Evolutionary conservation across 805 yeast species (phyloP).

Genomic region (Geotrichum ghanense): DNA sequence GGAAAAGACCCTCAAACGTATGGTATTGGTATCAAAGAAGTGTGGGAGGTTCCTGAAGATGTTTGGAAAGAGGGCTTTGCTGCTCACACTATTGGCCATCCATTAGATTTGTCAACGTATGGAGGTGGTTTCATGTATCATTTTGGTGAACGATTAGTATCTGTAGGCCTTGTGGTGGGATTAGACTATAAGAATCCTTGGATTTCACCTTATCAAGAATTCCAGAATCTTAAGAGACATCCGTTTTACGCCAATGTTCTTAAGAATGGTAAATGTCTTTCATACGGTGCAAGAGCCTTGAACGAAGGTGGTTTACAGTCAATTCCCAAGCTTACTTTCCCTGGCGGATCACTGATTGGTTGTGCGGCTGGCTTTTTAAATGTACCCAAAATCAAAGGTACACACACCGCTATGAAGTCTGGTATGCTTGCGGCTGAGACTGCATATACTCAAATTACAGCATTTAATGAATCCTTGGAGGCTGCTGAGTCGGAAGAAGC

Average conservation of each 20-base stretch:
- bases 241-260: slow-evolving; percentile 67
- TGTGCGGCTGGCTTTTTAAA: slow-evolving; percentile 95
- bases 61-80: slow-evolving; percentile 73
- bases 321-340: slow-evolving; percentile 81
- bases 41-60: slow-evolving; percentile 86
- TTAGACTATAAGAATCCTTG: slow-evolving; percentile 92
- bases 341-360: slow-evolving; percentile 94
- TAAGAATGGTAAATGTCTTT: slow-evolving; percentile 82
- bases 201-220: slow-evolving; percentile 90
- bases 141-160: slow-evolving; percentile 84
- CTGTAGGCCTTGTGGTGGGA: slow-evolving; percentile 92
- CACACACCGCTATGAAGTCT: slow-evolving; percentile 94
- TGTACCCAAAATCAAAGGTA: slow-evolving; percentile 95
- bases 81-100: slow-evolving; percentile 84
- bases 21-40: slow-evolving; percentile 92
- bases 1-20: slow-evolving; percentile 70
- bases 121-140: slow-evolving; percentile 98
- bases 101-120: slow-evolving; percentile 59
- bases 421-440: slow-evolving; percentile 92
- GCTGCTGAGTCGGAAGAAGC: slow-evolving; percentile 23
- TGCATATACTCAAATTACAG: slow-evolving; percentile 44
- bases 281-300: slow-evolving; percentile 92
- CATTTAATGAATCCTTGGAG: slow-evolving; percentile 21
- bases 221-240: slow-evolving; percentile 87
- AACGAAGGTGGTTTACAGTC: slow-evolving; percentile 97